Base-by-base conservation (phyloP, 257 asterid species). In the Verbena officinalis region DNA sequence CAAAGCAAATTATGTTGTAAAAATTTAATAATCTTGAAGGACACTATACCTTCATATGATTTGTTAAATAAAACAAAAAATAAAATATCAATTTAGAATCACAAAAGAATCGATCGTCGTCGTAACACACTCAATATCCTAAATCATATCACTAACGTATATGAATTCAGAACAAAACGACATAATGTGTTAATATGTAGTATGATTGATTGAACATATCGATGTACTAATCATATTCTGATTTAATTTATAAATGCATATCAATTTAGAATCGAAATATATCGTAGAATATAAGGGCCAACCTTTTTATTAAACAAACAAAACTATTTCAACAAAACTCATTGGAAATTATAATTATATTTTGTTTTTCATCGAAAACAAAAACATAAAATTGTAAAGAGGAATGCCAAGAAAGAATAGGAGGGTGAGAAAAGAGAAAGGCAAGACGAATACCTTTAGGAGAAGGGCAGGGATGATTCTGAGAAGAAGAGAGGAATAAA, bases 401-500 rank as follows among this genome's bases (percentile, higher is more conserved):
- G 36, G 14, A 8, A 5, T 15, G 20, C 33, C 30, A 43, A 42
- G 49, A 38, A 0, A 58, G 55, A 53, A 11, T 14, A 33, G 34
- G 53, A 49, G 55, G 27, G 31, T 40, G 16, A 51, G 54, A 58
- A 54, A 55, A 40, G 5, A 5, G 1, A 1, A 46, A 44, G 38
- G 67, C 59, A 46, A 2, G 54, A 24, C 3, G 14, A 43, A 40
- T 75, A 83, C 91, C 86, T 80, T 77, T 75, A 77, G 90, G 88
- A 83, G 82, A 81, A 81, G 71, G 89, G 86, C 78, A 55, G 88
- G 85, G 78, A 69, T 46, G 80, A 81, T 73, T 80, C 71, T 78
- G 72, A 67, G 75, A 70, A 78, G 48, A 74, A 66, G 76, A 60
- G 58, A 73, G 15, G 65, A 61, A 61, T 45, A 64, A 61, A 43